Conservation (phyloP, 305 asterid species). For the Withania somnifera region DNA sequence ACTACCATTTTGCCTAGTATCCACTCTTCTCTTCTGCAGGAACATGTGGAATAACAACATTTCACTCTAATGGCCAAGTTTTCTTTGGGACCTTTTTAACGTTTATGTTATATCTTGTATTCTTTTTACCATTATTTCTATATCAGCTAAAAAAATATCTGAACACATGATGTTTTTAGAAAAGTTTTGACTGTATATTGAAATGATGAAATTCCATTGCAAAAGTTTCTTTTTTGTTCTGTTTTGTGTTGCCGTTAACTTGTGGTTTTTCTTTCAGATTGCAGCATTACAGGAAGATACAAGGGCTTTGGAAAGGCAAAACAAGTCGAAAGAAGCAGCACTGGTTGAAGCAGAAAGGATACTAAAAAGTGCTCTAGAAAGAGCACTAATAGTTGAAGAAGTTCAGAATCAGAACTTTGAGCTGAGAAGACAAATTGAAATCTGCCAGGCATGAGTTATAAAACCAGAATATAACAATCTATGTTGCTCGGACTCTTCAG, state of each 20-base stretch:
- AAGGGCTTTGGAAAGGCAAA: slow-evolving; percentile 67
- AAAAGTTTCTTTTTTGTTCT: not conserved
- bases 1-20: no score
- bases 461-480: not conserved
- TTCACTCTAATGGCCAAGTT: not conserved
- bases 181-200: not conserved
- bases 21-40: no score
- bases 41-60: not conserved
- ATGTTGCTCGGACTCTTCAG: not conserved
- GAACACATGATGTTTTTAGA: not conserved
- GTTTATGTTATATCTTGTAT: not conserved
- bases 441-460: slow-evolving; percentile 50
- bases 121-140: not conserved
- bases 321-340: slow-evolving; percentile 81
- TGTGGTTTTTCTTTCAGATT: slow-evolving; percentile 22
- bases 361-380: slow-evolving; percentile 73
- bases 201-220: not conserved
- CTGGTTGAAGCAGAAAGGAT: slow-evolving; percentile 77
- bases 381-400: slow-evolving; percentile 76
- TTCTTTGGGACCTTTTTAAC: not conserved
- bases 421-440: slow-evolving; percentile 74
- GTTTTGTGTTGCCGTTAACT: not conserved
- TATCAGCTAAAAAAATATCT: not conserved
- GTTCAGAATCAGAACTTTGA: slow-evolving; percentile 75
- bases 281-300: slow-evolving; percentile 58